A percentile compares a stretch with the other conserved stretches of the same genome.
Evolutionary conservation across 108 stramenopile genomes (phyloP).

Genomic region (Chaetoceros tenuissimus): DNA sequence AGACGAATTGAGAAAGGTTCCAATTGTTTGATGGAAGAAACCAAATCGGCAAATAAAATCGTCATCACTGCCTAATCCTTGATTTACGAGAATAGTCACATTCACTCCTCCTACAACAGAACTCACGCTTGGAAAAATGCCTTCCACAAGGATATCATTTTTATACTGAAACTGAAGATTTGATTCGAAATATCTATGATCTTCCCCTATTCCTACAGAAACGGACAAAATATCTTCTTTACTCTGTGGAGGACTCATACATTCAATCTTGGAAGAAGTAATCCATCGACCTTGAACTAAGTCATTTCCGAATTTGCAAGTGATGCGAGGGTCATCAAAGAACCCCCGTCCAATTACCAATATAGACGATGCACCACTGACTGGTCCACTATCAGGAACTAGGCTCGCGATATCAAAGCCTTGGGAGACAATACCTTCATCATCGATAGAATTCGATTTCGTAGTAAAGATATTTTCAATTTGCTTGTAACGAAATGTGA

Average conservation of each 20-base stretch:
- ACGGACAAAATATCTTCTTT: background rate
- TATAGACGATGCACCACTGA: background rate
- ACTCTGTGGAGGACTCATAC: background rate
- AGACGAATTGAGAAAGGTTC: background rate
- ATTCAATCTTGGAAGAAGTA: background rate
- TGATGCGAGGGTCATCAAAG: background rate
- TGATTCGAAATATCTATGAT: background rate
- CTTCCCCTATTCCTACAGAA: background rate
- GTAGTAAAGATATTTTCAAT: background rate
- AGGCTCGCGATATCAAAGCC: background rate
- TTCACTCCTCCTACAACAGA: background rate
- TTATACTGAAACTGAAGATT: background rate
- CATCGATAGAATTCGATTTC: background rate
- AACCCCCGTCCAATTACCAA: background rate
- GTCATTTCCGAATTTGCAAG: background rate
- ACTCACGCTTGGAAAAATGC: background rate
- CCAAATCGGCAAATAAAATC: background rate
- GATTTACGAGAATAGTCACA: background rate
- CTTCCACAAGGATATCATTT: background rate
- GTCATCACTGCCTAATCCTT: background rate
- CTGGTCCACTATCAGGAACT: background rate
- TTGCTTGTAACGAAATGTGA: background rate
- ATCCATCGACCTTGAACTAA: background rate
- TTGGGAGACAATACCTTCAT: background rate
- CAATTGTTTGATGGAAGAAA: background rate